Conservation (phyloP, 2,329 filamentous ascomycete genomes). For the Colletotrichum sp. region DNA sequence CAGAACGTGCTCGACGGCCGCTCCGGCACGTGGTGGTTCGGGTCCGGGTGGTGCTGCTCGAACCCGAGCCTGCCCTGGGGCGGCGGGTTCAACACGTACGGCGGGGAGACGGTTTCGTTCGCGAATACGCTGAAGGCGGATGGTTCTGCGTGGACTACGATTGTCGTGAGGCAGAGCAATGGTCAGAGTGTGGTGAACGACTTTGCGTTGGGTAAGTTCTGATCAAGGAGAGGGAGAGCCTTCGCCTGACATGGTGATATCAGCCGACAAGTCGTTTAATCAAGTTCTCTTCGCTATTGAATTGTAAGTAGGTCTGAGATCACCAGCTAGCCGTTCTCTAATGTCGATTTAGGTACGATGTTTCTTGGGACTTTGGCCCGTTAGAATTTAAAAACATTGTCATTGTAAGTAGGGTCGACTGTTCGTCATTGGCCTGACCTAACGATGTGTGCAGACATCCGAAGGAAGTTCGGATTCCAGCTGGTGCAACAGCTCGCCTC, state of each 20-base stretch:
- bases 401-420: background rate
- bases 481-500: background rate
- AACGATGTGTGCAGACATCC: background rate
- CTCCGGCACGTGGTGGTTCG: constrained; percentile 42
- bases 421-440: background rate
- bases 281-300: background rate
- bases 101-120: constrained; percentile 33
- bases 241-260: background rate
- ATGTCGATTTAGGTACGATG: background rate
- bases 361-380: background rate
- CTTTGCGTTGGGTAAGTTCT: background rate
- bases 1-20: constrained; percentile 42
- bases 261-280: background rate
- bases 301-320: background rate
- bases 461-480: background rate
- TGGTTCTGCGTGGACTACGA: background rate
- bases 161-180: background rate
- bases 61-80: constrained; percentile 41
- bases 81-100: constrained; percentile 37
- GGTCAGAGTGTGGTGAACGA: background rate
- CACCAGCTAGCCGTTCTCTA: background rate
- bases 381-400: background rate
- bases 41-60: constrained; percentile 41
- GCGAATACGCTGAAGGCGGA: constrained; percentile 11
- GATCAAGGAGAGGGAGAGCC: background rate